Evolutionary conservation across 495 filamentous ascomycete species (phyloP).

Genomic region (Lophium mytilinum): DNA sequence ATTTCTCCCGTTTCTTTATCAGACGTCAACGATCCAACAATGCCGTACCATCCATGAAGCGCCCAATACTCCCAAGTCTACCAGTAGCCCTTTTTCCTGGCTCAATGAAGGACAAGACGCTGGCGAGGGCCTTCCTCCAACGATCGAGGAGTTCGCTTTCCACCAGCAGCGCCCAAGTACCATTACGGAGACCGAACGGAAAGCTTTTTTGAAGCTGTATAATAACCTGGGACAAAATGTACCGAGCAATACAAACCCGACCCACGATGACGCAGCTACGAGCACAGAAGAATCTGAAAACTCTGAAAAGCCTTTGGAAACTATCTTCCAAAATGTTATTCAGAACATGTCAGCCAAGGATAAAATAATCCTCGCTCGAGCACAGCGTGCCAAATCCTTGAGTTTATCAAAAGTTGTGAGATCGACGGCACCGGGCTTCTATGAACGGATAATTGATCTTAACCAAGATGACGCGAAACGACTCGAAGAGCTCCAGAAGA

Average conservation of each 20-base stretch:
- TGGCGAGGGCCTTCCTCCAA: background rate
- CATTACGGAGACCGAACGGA: conserved; percentile 20
- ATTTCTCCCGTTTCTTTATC: conserved; percentile 59
- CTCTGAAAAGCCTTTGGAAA: conserved; percentile 2
- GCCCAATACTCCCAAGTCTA: conserved; percentile 2
- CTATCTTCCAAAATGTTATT: no score
- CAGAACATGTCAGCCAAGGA: no score
- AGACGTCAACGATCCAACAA: conserved; percentile 41
- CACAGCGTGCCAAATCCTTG: no score
- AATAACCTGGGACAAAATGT: background rate
- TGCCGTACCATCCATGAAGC: background rate
- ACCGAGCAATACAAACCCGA: background rate
- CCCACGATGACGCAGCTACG: background rate
- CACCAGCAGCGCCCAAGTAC: conserved; percentile 11
- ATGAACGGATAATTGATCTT: background rate
- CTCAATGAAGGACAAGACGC: background rate
- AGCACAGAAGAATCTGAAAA: background rate
- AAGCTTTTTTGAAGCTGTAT: conserved; percentile 19
- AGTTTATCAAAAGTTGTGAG: no score
- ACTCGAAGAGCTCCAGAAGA: background rate
- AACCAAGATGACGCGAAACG: background rate
- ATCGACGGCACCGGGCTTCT: background rate
- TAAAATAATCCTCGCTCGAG: no score
- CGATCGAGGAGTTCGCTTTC: background rate
- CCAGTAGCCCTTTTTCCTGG: conserved; percentile 1